Conservation (phyloP, 257 asterid genomes). For the Parsonsia alboflavescens region DNA sequence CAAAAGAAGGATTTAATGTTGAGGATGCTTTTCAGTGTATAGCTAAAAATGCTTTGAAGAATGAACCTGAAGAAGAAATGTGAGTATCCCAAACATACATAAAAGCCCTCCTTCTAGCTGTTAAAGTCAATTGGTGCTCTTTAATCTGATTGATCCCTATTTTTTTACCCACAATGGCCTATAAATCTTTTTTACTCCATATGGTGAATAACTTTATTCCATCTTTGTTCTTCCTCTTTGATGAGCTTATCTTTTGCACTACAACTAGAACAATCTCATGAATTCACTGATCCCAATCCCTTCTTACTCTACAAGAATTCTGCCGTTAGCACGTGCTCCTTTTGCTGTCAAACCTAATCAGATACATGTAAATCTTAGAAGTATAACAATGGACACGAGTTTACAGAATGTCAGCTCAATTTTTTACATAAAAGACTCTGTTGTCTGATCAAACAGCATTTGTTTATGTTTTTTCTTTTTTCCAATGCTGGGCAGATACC, state of each 20-base stretch:
- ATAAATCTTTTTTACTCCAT: not conserved
- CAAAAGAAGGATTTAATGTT: constrained; percentile 35
- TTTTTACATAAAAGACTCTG: not conserved
- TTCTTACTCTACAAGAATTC: not conserved
- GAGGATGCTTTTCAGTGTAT: constrained; percentile 35
- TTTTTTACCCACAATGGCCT: not conserved
- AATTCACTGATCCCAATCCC: not conserved
- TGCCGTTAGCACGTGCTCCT: not conserved
- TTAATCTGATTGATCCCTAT: not conserved
- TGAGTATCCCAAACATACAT: constrained; percentile 12
- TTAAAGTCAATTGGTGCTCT: not conserved
- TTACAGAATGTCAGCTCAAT: not conserved
- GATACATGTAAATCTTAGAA: not conserved
- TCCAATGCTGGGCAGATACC: constrained; percentile 25
- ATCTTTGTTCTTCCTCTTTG: not conserved
- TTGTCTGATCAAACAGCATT: not conserved
- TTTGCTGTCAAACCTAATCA: not conserved
- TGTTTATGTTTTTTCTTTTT: no score
- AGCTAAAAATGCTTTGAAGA: constrained; percentile 39
- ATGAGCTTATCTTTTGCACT: not conserved
- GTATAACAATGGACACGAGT: not conserved
- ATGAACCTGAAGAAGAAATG: constrained; percentile 45
- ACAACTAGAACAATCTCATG: not conserved
- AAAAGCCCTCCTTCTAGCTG: not conserved
- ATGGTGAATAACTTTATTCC: not conserved